A percentile compares a stretch with the other conserved stretches of the same genome.
phyloP scores from a whole-genome alignment of 2,329 filamentous ascomycete genomes.

The Colletotrichum viniferum region DNA sequence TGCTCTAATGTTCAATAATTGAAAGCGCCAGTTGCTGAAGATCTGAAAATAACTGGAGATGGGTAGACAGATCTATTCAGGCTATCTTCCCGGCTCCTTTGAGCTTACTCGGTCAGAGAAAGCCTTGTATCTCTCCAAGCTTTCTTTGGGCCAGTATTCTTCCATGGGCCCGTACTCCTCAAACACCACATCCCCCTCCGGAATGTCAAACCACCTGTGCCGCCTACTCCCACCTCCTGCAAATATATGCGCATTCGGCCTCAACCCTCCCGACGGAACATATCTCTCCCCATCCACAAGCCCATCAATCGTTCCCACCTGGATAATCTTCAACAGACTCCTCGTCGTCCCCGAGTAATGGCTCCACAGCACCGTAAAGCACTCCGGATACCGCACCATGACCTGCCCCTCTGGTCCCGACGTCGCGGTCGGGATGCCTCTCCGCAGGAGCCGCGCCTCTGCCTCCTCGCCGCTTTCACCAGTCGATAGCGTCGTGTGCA shows the following conservation, averaged over 20 bases:
- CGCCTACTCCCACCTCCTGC: not conserved
- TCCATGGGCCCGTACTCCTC: not conserved
- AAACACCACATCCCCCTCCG: not conserved
- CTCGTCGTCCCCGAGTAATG: not conserved
- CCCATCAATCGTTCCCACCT: not conserved
- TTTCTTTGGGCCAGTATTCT: not conserved
- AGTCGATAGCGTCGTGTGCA: not conserved
- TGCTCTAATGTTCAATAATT: too few relatives aligned
- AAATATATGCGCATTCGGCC: not conserved
- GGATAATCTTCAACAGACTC: not conserved
- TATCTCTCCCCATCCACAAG: not conserved
- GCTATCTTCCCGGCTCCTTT: fast-evolving
- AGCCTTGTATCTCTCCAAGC: not conserved
- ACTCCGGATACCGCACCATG: not conserved
- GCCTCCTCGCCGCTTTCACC: not conserved
- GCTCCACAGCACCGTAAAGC: not conserved
- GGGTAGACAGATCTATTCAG: too few relatives aligned
- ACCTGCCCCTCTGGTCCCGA: not conserved
- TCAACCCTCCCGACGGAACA: not conserved
- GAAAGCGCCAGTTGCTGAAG: too few relatives aligned
- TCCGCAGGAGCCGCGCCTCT: not conserved
- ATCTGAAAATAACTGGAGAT: too few relatives aligned
- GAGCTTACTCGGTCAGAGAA: not conserved
- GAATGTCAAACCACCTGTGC: not conserved
- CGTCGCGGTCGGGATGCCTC: not conserved